Evolutionary conservation across 2,329 filamentous ascomycete species (phyloP), one percentile per base, ranked within the genome.

Genomic region (Fusarium nurragi): DNA sequence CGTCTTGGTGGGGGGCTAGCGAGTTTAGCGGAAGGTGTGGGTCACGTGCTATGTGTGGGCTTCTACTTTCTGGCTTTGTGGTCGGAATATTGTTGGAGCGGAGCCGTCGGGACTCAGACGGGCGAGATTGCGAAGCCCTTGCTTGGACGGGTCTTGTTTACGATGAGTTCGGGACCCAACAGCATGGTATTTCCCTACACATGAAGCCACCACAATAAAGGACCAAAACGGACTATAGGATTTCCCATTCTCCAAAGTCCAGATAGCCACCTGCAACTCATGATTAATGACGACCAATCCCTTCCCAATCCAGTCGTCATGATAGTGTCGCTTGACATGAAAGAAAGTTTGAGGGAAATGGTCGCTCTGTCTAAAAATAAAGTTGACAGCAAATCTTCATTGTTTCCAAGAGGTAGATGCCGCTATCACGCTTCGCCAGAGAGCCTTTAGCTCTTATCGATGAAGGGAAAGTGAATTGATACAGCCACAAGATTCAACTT

Each of bases 1-100:
- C 74, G 71, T 71, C 74, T 67, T 73, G 58, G 67, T 74, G 73
- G 74, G 74, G 73, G 74, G 55, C 66, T 59, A 55, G 64, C 64
- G 64, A 66, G 54, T 47, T 34, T 30, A 25, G 46, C 49, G 49
- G 49, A 50, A 69, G 66, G 62, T 51, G 21, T 64, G 71, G 32
- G 45, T 64, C 61, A 70, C 71, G 67, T 71, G 65, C 6, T 3
- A 3, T 5, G 3, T 53, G 38, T 50, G 13, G 41, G 40, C 51
- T 54, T 46, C n/a, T 19, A 34, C 32, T 34, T 36, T 32, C 16
- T n/a, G 18, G 26, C 12, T 39, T 36, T 14, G 9, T 18, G 39
- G 22, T 63, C 63, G 63, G 63, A 55, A 54, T 19, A 67, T 45
- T 18, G 8, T 60, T 66, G 10, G 14, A 37, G 40, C 63, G 63